A percentile compares a stretch with the other conserved stretches of the same genome.
Evolutionary conservation across 2,329 filamentous ascomycete species (phyloP).

Genomic region (Calonectria pseudoturangicola): DNA sequence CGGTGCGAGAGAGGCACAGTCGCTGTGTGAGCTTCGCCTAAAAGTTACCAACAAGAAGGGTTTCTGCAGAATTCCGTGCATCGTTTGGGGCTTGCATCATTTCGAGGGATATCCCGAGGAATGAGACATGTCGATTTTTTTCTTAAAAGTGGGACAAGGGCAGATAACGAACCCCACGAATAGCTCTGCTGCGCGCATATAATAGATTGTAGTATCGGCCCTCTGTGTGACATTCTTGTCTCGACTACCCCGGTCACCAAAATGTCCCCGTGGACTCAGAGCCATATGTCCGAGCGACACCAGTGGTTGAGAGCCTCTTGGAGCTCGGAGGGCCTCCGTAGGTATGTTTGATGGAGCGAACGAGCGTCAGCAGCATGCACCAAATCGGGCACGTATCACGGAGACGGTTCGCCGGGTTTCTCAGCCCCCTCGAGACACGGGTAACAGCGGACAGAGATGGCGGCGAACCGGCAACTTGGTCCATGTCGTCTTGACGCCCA

Average conservation of each 20-base stretch:
- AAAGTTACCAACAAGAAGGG: slow-evolving; percentile 28
- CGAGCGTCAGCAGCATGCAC: slow-evolving; percentile 10
- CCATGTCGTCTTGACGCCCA: slow-evolving; percentile 5
- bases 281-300: slow-evolving; percentile 20
- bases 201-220: slow-evolving; percentile 19
- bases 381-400: slow-evolving; percentile 18
- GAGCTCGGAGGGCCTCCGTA: background rate
- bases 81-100: slow-evolving; percentile 1
- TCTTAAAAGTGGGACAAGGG: slow-evolving; percentile 1
- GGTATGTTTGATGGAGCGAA: background rate
- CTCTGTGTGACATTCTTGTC: slow-evolving; percentile 24
- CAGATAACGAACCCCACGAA: slow-evolving; percentile 20
- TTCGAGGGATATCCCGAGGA: slow-evolving; percentile 3
- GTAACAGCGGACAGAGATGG: background rate
- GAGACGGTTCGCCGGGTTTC: background rate
- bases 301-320: background rate
- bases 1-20: slow-evolving; percentile 7
- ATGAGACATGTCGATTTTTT: slow-evolving; percentile 28
- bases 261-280: slow-evolving; percentile 22
- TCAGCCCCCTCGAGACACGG: background rate
- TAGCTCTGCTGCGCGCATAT: slow-evolving; percentile 9
- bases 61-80: slow-evolving; percentile 25
- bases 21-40: slow-evolving; percentile 21
- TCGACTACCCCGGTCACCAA: slow-evolving; percentile 13
- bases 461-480: background rate